Conservation (phyloP, 768 basidiomycete species). For the Lactarius hengduanensis region DNA sequence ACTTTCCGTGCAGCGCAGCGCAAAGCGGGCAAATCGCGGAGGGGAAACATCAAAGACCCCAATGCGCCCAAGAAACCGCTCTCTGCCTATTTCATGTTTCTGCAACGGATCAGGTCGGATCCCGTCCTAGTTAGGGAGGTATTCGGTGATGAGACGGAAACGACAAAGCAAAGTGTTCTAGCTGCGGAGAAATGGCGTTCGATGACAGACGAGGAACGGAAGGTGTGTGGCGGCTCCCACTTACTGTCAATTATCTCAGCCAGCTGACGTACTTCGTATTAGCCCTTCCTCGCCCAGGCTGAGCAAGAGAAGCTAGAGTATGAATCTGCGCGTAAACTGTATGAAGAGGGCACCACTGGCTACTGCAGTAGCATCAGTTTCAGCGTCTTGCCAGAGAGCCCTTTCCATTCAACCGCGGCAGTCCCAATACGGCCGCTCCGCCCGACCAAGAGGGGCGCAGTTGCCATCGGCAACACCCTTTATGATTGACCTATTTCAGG, state of each 20-base stretch:
- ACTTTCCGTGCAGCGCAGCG: constrained; percentile 87
- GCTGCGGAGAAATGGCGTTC: constrained; percentile 92
- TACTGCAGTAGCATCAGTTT: constrained; percentile 78
- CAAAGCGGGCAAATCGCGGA: constrained; percentile 88
- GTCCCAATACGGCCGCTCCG: constrained; percentile 39
- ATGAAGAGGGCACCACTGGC: constrained; percentile 77
- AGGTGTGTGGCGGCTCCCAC: constrained; percentile 51
- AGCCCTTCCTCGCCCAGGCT: constrained; percentile 93
- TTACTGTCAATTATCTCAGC: constrained; percentile 18
- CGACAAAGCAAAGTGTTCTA: constrained; percentile 90
- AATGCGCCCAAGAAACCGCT: constrained; percentile 97
- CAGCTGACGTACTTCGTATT: constrained; percentile 25
- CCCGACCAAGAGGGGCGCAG: constrained; percentile 50
- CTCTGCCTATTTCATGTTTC: constrained; percentile 92
- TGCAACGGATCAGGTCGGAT: constrained; percentile 85
- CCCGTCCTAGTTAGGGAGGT: constrained; percentile 71
- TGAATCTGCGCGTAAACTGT: constrained; percentile 78
- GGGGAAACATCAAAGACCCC: constrained; percentile 94
- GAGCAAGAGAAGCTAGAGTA: constrained; percentile 96
- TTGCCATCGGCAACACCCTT: constrained; percentile 57
- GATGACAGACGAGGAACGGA: constrained; percentile 91
- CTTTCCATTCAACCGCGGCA: constrained; percentile 45
- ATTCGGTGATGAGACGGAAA: constrained; percentile 89
- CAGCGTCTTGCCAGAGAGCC: constrained; percentile 72
- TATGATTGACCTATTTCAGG: constrained; percentile 21